Evolutionary conservation across 805 yeast genomes (phyloP), one percentile per base, ranked within the genome.

Genomic region (Starmerella gropengiesseri): DNA sequence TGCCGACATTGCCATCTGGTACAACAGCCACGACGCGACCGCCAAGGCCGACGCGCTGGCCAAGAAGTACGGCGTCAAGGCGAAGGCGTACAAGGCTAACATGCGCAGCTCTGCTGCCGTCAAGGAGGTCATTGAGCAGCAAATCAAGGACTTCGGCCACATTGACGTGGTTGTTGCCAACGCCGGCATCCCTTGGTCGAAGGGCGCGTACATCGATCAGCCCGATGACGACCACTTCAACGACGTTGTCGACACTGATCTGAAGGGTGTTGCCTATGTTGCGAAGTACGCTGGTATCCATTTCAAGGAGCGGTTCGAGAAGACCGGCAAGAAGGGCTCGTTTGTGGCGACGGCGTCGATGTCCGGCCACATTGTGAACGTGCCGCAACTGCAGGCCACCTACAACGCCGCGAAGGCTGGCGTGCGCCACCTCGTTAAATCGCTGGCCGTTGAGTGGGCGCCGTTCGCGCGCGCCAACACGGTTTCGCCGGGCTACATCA

Each of bases 331-430:
- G 14, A 63, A 62, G 46, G 95, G 95, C 25, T 79, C 93, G 1
- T 68, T 86, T 53, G 75, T 85, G 53, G 70, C 81, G 62, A 85
- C 95, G 5, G 86, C 93, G 5, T 82, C 94, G 30, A 85, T 85
- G 82, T 80, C 91, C 21, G 95, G 83, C 13, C 85, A 78, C 64
- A 78, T 86, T 55, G 91, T 77, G 55, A 85, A 85, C 62, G 74
- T 77, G 48, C 95, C 95, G 19, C 91, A 86, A 61, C 68, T 75
- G 58, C 95, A 85, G 65, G 81, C 94, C 12, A 76, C 81, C 30
- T 84, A 84, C 67, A 84, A 84, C 57, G 83, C 85, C 13, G 81
- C 86, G 53, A 85, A 84, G 68, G 94, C 94, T 31, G 94, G 77
- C 11, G 77, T 82, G 21, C 59, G 78, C 50, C 94, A 85, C 57